These are phyloP conservation scores for Pichia gijzeniarum DNA, from an alignment of 805 yeast genomes.

Conservation along the genomic window DNA sequence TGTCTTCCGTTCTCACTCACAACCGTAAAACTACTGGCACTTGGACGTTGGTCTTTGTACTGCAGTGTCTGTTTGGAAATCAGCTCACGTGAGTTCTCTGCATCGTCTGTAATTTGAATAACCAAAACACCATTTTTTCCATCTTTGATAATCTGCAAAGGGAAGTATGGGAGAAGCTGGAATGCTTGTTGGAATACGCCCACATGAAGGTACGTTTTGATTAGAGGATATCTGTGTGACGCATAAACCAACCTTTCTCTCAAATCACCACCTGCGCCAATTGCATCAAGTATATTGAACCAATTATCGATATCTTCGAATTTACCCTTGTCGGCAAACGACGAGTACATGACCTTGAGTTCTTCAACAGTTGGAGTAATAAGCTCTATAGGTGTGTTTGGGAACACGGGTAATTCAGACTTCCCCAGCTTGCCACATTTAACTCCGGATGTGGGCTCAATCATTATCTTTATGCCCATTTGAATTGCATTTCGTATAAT, in stretches of 20 bases:
- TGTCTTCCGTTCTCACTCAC: constrained; percentile 21
- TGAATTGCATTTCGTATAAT: constrained; percentile 27
- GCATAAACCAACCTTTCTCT: constrained; percentile 39
- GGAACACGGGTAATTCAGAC: constrained; percentile 37
- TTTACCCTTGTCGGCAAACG: constrained; percentile 35
- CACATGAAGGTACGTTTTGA: constrained; percentile 25
- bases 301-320: constrained; percentile 55
- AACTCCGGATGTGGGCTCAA: constrained; percentile 74
- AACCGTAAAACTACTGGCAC: constrained; percentile 15
- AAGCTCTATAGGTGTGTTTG: constrained; percentile 39
- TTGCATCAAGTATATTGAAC: constrained; percentile 66
- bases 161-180: constrained; percentile 68
- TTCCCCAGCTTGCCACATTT: constrained; percentile 49
- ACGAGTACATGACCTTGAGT: constrained; percentile 45
- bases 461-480: constrained; percentile 33
- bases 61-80: background rate
- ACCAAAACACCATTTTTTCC: constrained; percentile 59
- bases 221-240: constrained; percentile 22
- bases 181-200: constrained; percentile 63
- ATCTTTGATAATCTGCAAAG: constrained; percentile 57
- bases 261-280: constrained; percentile 43
- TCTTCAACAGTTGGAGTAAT: constrained; percentile 69
- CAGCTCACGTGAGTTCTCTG: constrained; percentile 17
- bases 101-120: constrained; percentile 31
- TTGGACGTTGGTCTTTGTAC: background rate